Percentiles rank a stretch among this genome's conserved stretches.
These are phyloP conservation scores for Termitomyces sp. DNA, from an alignment of 768 basidiomycete species.

Conservation along the genomic window DNA sequence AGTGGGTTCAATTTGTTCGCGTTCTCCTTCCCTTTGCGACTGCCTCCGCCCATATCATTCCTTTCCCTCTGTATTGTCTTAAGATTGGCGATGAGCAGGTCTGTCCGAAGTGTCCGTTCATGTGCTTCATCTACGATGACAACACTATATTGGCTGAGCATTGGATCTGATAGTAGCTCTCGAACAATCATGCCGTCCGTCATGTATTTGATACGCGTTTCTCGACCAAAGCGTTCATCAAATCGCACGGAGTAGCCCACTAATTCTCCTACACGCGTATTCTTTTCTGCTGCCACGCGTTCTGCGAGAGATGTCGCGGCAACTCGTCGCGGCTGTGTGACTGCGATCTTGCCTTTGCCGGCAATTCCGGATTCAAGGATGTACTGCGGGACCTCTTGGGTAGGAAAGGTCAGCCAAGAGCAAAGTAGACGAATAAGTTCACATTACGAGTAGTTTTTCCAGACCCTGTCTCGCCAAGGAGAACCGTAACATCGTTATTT, in stretches of 20 bases:
- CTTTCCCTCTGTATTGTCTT: conserved; percentile 73
- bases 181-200: conserved; percentile 98
- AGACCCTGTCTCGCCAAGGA: conserved; percentile 96
- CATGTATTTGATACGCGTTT: conserved; percentile 91
- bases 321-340: conserved; percentile 93
- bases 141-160: conserved; percentile 78
- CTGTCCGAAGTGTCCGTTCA: conserved; percentile 91
- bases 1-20: conserved; percentile 50
- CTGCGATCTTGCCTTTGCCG: conserved; percentile 70
- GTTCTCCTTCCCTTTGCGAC: conserved; percentile 40
- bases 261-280: conserved; percentile 58
- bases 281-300: conserved; percentile 85
- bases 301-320: conserved; percentile 93
- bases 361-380: conserved; percentile 78
- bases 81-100: conserved; percentile 85
- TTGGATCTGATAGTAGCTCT: conserved; percentile 77
- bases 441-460: conserved; percentile 92
- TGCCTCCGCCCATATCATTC: conserved; percentile 36
- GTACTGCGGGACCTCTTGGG: conserved; percentile 92
- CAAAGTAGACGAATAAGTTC: background rate
- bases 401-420: background rate
- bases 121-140: conserved; percentile 96
- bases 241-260: conserved; percentile 97
- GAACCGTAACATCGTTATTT: conserved; percentile 78
- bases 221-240: conserved; percentile 67